Evolutionary conservation across 2,329 filamentous ascomycete genomes (phyloP), one percentile per base, ranked within the genome.

Genomic region (Fusarium concolor): DNA sequence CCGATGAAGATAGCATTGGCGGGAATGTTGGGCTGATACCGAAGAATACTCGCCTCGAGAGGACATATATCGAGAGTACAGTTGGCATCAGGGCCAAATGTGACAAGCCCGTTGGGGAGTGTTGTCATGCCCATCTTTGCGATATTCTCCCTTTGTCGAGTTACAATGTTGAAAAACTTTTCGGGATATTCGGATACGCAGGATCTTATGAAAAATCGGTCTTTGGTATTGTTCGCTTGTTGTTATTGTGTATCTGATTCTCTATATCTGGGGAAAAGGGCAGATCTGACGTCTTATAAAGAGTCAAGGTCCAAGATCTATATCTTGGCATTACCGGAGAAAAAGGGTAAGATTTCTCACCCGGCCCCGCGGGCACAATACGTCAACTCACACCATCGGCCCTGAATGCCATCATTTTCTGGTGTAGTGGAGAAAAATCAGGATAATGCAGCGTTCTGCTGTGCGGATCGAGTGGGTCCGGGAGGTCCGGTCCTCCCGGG

Each of bases 11-110:
- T 39, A 5, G 53, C 62, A 20, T 62, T 74, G 26, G 71, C 66
- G 18, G 66, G 47, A 11, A 71, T 28, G 44, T 44, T 74, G 18
- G 71, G 71, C 6, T 56, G 70, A 26, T 74, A 73, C 41, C 68
- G 66, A 14, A 74, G 51, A 2, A 74, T 56, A 18, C 71, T 74
- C 18, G 58, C 42, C n/a, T 74, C 71, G 18, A 74, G 56, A 7
- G 70, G 70, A 37, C 71, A 74, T 26, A 62, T 10, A 26, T 71
- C 68, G 41, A 74, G 71, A 1, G 71, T 74, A 42, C 71, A 74
- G 46, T 74, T 71, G 55, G 71, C 71, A 2, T 54, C 14, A 24
- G 70, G 60, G 35, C 71, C 71, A 37, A 74, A 74, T 6, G 69
- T 56, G 60, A 74, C 46, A 45, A 69, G 66, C 9, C 70, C 71